Conservation (phyloP, 805 yeast species). For the Pichia rugopelliculosa region DNA sequence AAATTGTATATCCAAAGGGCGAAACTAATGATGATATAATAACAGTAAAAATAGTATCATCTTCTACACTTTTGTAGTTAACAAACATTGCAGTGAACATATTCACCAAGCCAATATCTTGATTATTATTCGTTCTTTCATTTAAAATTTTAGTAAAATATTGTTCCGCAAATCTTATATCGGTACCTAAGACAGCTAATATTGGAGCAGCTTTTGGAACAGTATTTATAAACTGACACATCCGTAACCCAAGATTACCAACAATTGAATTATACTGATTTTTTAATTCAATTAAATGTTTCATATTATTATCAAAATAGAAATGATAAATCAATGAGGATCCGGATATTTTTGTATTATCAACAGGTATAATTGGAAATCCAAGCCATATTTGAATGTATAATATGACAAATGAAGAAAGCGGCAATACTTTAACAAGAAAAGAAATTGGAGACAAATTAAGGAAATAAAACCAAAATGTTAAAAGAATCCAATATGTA, state of each 20-base stretch:
- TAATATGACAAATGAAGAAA: constrained; percentile 42
- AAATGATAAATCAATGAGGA: constrained; percentile 9
- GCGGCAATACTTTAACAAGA: constrained; percentile 45
- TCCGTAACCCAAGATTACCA: not conserved
- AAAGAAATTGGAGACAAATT: constrained; percentile 26
- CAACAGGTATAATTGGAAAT: constrained; percentile 31
- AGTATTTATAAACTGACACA: not conserved
- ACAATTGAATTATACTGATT: not conserved
- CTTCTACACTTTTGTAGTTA: not conserved
- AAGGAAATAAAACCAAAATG: constrained; percentile 23
- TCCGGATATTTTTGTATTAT: constrained; percentile 7
- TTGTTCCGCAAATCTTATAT: not conserved
- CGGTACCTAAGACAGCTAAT: not conserved
- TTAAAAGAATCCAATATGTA: constrained; percentile 61
- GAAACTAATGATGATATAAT: constrained; percentile 3
- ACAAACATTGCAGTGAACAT: not conserved
- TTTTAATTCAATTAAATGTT: not conserved
- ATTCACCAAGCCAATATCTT: not conserved
- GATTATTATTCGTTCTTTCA: not conserved
- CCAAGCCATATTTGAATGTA: constrained; percentile 55
- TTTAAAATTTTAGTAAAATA: not conserved
- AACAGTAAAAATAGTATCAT: not conserved
- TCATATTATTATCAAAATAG: constrained; percentile 8
- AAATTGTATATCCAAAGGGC: constrained; percentile 2
- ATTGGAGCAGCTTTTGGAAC: not conserved